These are phyloP conservation scores for Eucalyptus sp. DNA, from an alignment of 345 rosid species.

Conservation along the genomic window DNA sequence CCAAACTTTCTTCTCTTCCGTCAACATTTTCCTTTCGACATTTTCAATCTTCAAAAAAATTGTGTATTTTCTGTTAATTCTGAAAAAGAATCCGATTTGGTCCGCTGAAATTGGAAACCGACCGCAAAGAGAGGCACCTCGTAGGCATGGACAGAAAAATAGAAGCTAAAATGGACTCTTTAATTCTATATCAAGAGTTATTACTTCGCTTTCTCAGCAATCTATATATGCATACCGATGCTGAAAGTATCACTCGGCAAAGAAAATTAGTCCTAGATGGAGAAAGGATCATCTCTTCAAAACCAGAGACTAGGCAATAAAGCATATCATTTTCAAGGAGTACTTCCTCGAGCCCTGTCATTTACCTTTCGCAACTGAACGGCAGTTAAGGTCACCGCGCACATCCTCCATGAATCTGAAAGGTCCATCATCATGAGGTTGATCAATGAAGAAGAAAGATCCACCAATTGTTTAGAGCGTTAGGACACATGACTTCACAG, in stretches of 20 bases:
- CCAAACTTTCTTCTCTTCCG: neutral
- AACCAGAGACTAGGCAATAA: neutral
- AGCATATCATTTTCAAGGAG: neutral
- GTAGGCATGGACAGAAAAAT: neutral
- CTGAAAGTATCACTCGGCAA: neutral
- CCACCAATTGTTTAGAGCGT: neutral
- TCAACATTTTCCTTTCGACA: neutral
- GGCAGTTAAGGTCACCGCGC: neutral
- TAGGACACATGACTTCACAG: neutral
- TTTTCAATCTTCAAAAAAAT: neutral
- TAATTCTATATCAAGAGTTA: accelerated
- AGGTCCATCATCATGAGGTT: neutral
- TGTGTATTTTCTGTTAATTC: neutral
- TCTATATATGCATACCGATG: neutral
- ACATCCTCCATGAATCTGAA: neutral
- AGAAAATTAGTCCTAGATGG: neutral
- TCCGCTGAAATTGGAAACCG: neutral
- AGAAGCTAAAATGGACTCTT: neutral
- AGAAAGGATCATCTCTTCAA: neutral
- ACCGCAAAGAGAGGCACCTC: accelerated
- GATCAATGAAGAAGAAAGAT: neutral
- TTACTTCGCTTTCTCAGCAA: neutral
- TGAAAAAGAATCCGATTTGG: neutral
- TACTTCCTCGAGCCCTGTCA: neutral
- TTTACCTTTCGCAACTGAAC: neutral